Conservation (phyloP, 805 yeast genomes). For the Blastobotrys chiropterorum region DNA sequence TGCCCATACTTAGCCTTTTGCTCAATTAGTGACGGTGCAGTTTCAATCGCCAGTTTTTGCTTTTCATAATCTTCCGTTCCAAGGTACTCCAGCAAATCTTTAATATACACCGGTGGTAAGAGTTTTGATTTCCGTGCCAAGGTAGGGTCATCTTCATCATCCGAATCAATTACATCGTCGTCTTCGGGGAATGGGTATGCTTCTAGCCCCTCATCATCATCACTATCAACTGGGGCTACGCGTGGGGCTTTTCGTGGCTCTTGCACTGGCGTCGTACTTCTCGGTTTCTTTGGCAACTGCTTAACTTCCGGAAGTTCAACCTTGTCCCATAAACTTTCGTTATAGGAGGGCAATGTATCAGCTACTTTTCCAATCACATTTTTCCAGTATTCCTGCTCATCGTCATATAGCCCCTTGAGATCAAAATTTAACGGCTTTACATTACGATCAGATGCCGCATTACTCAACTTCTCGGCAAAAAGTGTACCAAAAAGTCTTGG, state of each 20-base stretch:
- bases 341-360: neutral
- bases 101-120: slow-evolving; percentile 57
- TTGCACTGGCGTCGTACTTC: neutral
- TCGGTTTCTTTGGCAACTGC: neutral
- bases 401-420: slow-evolving; percentile 11
- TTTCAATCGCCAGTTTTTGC: slow-evolving; percentile 42
- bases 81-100: slow-evolving; percentile 60
- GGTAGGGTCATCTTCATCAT: slow-evolving; percentile 38
- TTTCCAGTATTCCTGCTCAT: slow-evolving; percentile 11
- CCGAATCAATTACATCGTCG: slow-evolving; percentile 29
- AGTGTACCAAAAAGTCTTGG: slow-evolving; percentile 20
- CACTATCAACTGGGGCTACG: slow-evolving; percentile 10
- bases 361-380: slow-evolving; percentile 1
- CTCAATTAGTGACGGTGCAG: slow-evolving; percentile 55
- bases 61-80: slow-evolving; percentile 42
- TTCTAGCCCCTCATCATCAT: slow-evolving; percentile 25
- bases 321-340: slow-evolving; percentile 1
- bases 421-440: slow-evolving; percentile 25
- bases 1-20: slow-evolving; percentile 54
- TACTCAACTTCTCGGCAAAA: slow-evolving; percentile 19
- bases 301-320: neutral
- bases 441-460: slow-evolving; percentile 17
- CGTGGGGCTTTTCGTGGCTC: neutral
- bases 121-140: slow-evolving; percentile 33
- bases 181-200: slow-evolving; percentile 35